These are phyloP conservation scores for Citrullus mucosospermus DNA, from an alignment of 306 rosid species.

Conservation along the genomic window DNA sequence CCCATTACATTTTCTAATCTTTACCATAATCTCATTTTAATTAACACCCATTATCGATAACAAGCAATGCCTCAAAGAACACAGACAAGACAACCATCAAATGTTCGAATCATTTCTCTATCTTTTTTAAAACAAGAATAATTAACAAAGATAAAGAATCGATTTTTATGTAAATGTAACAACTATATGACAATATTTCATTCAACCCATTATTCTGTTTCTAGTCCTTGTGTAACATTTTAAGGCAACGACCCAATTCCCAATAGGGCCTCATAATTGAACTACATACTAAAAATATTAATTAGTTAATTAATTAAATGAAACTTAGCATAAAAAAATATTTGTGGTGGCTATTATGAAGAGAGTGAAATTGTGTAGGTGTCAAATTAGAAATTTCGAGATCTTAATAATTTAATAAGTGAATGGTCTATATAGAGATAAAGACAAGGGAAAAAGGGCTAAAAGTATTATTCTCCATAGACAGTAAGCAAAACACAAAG, in stretches of 20 bases:
- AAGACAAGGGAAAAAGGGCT: neutral
- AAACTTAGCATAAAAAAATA: neutral
- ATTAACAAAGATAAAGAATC: neutral
- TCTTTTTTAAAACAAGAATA: no score
- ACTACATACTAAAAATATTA: neutral
- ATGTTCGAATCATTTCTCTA: neutral
- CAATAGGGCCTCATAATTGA: neutral
- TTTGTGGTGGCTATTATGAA: neutral
- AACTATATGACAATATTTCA: neutral
- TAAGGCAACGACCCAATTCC: neutral
- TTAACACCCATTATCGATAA: neutral
- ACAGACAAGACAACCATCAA: neutral
- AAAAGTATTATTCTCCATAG: neutral
- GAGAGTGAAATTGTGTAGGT: neutral
- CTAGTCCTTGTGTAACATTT: no score
- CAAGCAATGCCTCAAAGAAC: neutral
- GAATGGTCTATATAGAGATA: neutral
- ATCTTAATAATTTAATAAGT: neutral
- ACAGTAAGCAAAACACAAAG: neutral
- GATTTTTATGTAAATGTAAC: neutral
- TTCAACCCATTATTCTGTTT: neutral
- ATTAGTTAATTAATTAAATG: neutral
- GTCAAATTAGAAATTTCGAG: neutral
- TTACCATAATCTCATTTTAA: neutral
- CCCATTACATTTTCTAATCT: neutral